A percentile compares a stretch with the other conserved stretches of the same genome.
Conservation (phyloP, 805 yeast species). For the Nakazawaea pomicola region DNA sequence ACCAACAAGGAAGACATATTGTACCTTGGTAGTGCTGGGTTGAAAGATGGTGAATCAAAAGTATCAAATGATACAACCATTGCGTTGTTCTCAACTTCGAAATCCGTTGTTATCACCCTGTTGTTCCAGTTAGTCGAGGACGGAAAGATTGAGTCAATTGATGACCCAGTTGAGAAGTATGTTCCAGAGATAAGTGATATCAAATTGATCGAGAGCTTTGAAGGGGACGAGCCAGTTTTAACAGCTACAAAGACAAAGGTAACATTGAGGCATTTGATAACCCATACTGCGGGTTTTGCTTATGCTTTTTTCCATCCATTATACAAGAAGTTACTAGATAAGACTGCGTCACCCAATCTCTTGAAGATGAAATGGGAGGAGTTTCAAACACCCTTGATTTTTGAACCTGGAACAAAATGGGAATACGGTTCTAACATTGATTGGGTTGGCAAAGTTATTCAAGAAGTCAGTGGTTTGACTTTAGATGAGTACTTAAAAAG, state of each 20-base stretch:
- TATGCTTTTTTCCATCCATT: slow-evolving; percentile 26
- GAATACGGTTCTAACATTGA: slow-evolving; percentile 30
- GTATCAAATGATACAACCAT: slow-evolving; percentile 22
- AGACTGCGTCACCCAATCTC: slow-evolving; percentile 14
- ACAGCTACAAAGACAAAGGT: slow-evolving; percentile 23
- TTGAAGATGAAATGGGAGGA: slow-evolving; percentile 16
- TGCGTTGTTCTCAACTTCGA: slow-evolving; percentile 29
- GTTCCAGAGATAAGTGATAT: slow-evolving; percentile 26
- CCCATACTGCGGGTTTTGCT: slow-evolving; percentile 36
- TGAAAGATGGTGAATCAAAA: slow-evolving; percentile 11
- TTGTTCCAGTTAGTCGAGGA: slow-evolving; percentile 28
- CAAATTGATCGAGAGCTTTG: slow-evolving; percentile 20
- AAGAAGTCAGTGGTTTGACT: slow-evolving; percentile 23
- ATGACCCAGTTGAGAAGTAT: slow-evolving; percentile 25
- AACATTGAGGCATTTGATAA: slow-evolving; percentile 29
- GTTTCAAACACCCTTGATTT: slow-evolving; percentile 23
- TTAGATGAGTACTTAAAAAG: slow-evolving; percentile 25
- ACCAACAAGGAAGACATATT: slow-evolving; percentile 2
- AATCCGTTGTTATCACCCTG: slow-evolving; percentile 25
- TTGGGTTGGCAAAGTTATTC: slow-evolving; percentile 31
- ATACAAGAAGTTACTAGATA: slow-evolving; percentile 14
- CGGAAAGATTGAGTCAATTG: slow-evolving; percentile 26
- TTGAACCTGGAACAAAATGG: slow-evolving; percentile 34
- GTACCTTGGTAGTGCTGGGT: slow-evolving; percentile 11
- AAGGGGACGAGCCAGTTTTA: slow-evolving; percentile 19